Evolutionary conservation across 202 grass and related monocot species (phyloP).

Genomic region (Dendrocalamus latiflorus): DNA sequence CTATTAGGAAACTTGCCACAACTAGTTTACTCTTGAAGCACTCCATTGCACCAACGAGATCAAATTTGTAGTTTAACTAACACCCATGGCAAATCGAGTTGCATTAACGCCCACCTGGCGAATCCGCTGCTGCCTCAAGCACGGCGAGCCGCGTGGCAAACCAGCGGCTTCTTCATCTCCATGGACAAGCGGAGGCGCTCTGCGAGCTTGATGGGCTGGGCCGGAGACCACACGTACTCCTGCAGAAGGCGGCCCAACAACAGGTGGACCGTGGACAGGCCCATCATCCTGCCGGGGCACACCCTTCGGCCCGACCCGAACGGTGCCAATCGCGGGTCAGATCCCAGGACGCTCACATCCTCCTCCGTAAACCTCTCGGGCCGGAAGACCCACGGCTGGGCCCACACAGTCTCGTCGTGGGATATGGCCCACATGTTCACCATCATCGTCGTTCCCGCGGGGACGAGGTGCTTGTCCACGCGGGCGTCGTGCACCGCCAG

Average conservation of each 20-base stretch:
- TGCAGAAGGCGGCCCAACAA: conserved; percentile 16
- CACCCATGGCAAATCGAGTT: too few relatives aligned
- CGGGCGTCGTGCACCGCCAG: background rate
- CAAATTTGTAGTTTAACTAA: too few relatives aligned
- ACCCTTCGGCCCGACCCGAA: conserved; percentile 32
- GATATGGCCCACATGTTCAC: conserved; percentile 59
- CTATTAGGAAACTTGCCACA: too few relatives aligned
- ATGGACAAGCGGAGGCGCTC: conserved; percentile 32
- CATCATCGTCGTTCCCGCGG: conserved; percentile 29
- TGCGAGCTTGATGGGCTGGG: background rate
- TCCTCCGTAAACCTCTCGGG: conserved; percentile 9
- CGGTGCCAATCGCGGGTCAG: conserved; percentile 10
- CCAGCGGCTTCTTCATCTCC: conserved; percentile 44
- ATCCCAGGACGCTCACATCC: conserved; percentile 16
- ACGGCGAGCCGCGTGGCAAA: background rate
- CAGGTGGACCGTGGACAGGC: background rate
- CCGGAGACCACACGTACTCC: background rate
- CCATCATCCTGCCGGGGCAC: conserved; percentile 33
- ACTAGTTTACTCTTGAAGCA: too few relatives aligned
- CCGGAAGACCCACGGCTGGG: conserved; percentile 27
- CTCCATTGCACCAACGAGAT: too few relatives aligned
- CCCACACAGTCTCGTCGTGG: conserved; percentile 33
- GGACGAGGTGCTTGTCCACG: conserved; percentile 11
- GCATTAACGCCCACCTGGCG: too few relatives aligned
- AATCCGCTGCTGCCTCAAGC: too few relatives aligned